Percentiles rank a stretch among this genome's conserved stretches.
Evolutionary conservation across 106 monocot genomes (phyloP).

Genomic region (Xerophyta viscosa): DNA sequence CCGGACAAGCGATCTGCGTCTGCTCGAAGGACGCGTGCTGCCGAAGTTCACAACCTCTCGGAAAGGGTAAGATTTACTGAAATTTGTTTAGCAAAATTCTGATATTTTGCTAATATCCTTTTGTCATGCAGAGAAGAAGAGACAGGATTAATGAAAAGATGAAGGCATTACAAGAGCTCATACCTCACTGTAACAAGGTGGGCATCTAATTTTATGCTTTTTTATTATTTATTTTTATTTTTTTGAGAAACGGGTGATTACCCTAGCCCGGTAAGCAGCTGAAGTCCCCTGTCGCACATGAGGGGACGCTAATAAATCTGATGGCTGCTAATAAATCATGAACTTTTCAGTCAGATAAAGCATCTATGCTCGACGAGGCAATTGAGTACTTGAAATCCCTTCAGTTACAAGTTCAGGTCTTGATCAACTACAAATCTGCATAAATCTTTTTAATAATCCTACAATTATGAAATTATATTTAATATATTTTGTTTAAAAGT

Average conservation of each 20-base stretch:
- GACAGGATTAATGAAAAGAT: conserved; percentile 95
- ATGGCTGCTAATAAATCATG: background rate
- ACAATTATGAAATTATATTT: background rate
- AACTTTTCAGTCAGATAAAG: conserved; percentile 64
- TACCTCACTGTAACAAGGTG: conserved; percentile 95
- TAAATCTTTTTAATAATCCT: background rate
- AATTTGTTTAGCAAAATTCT: background rate
- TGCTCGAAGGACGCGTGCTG: conserved; percentile 66
- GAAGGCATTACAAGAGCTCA: conserved; percentile 92
- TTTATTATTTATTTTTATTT: background rate
- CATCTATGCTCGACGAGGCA: conserved; percentile 81
- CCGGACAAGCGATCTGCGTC: conserved; percentile 22
- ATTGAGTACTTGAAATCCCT: conserved; percentile 84
- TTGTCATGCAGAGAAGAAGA: conserved; percentile 65
- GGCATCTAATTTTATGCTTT: background rate
- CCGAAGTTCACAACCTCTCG: conserved; percentile 91
- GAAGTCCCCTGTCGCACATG: background rate
- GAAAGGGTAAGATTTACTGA: conserved; percentile 51
- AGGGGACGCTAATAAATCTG: background rate
- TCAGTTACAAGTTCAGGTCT: conserved; percentile 83
- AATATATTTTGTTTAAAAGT: background rate
- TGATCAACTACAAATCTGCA: background rate
- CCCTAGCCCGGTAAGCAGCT: no score
- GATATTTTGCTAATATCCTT: background rate
- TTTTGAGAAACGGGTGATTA: no score